Base-by-base conservation (phyloP, 345 rosid species). In the Lepidium aucheri region DNA sequence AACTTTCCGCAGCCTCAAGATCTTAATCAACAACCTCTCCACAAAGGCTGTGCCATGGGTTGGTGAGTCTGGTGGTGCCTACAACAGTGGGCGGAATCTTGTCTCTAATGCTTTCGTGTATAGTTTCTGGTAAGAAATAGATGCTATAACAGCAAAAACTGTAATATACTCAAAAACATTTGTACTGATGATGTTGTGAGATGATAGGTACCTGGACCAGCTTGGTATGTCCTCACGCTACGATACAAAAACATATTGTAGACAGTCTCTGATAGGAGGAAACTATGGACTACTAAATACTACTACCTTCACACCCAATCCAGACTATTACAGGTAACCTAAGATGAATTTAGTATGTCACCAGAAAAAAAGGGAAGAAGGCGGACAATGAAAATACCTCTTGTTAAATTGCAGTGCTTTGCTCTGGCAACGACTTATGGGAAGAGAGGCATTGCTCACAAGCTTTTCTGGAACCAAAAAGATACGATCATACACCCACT, bases 11-110 rank as follows among this genome's bases (percentile, higher is more conserved):
- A 60, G 51, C 77, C 86, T 93, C 15, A 82, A 80, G 55, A 75
- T 69, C 70, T 65, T 68, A 47, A 69, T 93, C 33, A 80, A 75
- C 69, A 84, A 46, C 55, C 81, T 96, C 49, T 43, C 74, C 74
- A 80, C 90, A 26, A 73, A 83, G 9, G 85, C 83, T 12, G 77
- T 53, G 42, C 88, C 96, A 24, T 90, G 97, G 97, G 95, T 94
- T 72, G 93, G 99, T 41, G 99, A 94, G 72, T 43, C 97, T 20
- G 99, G 99, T 72, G 97, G 99, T 28, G 97, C 97, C 51, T 90
- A 86, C 82, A 94, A 90, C 84, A 90, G 96, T 15, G 99, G 99
- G 41, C 83, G 52, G 20, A 79, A 86, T 64, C 89, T 62, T 63
- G 95, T 94, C 55, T 80, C 89, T 22, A 85, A 94, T 77, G 88